Percentiles rank a stretch among this genome's conserved stretches.
Conservation (phyloP, 2,329 filamentous ascomycete species). For the Venturiaceae sp. region DNA sequence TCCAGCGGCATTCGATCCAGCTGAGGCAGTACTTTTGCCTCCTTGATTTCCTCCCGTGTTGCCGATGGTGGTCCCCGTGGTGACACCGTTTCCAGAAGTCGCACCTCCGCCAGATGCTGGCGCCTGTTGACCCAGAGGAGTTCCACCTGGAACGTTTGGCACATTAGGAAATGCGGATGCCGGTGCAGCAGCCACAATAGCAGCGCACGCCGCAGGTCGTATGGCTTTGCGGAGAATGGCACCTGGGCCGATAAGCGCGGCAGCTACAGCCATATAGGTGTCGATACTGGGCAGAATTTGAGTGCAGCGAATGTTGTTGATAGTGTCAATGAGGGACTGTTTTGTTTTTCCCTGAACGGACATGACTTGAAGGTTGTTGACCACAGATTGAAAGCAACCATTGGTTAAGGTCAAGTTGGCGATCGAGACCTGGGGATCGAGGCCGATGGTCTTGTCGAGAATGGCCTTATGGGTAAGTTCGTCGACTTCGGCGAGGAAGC, state of each 20-base stretch:
- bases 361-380: slow-evolving; percentile 27
- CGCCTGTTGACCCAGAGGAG: not conserved
- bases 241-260: slow-evolving; percentile 1
- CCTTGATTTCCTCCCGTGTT: not conserved
- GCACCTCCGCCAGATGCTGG: not conserved
- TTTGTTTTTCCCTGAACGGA: slow-evolving; percentile 15
- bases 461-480: slow-evolving; percentile 27
- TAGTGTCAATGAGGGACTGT: slow-evolving; percentile 4
- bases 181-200: not conserved
- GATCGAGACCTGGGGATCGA: slow-evolving; percentile 17
- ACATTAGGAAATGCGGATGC: not conserved
- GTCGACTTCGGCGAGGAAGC: slow-evolving; percentile 26
- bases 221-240: slow-evolving; percentile 3
- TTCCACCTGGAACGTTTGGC: not conserved
- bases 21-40: too few species aligned
- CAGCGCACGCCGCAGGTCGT: slow-evolving; percentile 6
- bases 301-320: slow-evolving; percentile 7
- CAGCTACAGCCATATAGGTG: slow-evolving; percentile 9
- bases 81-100: not conserved
- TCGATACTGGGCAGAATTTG: slow-evolving; percentile 8
- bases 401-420: slow-evolving; percentile 26
- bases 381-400: slow-evolving; percentile 27
- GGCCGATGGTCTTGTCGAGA: slow-evolving; percentile 11
- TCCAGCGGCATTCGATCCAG: too few species aligned
- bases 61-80: too few species aligned